These are phyloP conservation scores for Tephrocybe sp. DNA, from an alignment of 768 basidiomycete species.

Conservation along the genomic window DNA sequence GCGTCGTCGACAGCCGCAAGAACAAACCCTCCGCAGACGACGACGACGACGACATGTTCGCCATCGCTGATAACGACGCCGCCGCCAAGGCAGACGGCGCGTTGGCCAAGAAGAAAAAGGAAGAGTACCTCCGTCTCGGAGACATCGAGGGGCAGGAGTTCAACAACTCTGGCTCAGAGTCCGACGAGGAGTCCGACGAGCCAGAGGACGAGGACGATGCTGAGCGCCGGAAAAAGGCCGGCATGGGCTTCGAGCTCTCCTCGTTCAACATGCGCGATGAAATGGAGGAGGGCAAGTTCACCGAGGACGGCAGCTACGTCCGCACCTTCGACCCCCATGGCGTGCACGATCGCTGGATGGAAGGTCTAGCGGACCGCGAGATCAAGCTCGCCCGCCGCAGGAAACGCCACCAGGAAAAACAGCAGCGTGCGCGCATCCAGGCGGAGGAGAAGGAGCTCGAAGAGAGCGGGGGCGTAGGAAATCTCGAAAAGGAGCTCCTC, in stretches of 20 bases:
- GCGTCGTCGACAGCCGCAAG: slow-evolving; percentile 84
- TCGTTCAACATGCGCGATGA: slow-evolving; percentile 99
- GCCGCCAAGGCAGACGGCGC: slow-evolving; percentile 37
- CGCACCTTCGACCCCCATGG: slow-evolving; percentile 88
- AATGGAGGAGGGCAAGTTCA: slow-evolving; percentile 98
- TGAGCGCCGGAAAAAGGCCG: slow-evolving; percentile 71
- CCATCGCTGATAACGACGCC: slow-evolving; percentile 59
- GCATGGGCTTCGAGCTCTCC: slow-evolving; percentile 92
- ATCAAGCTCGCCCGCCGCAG: slow-evolving; percentile 80
- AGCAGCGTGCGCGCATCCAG: slow-evolving; percentile 65
- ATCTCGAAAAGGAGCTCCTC: slow-evolving; percentile 68
- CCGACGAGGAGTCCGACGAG: slow-evolving; percentile 37
- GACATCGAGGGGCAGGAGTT: slow-evolving; percentile 99
- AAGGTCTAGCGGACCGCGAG: slow-evolving; percentile 79
- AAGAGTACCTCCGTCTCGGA: slow-evolving; percentile 79
- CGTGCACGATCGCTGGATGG: slow-evolving; percentile 95
- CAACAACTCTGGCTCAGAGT: slow-evolving; percentile 41
- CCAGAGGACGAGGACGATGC: slow-evolving; percentile 80
- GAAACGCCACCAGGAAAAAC: slow-evolving; percentile 74
- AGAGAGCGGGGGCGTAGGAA: slow-evolving; percentile 63
- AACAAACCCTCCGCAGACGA: slow-evolving; percentile 48
- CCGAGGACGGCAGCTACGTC: slow-evolving; percentile 88
- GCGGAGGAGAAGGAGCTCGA: slow-evolving; percentile 76
- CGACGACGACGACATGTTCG: slow-evolving; percentile 79
- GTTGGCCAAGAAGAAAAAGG: slow-evolving; percentile 54